Percentiles rank a stretch among this genome's conserved stretches.
Evolutionary conservation across 2,329 filamentous ascomycete genomes (phyloP).

Genomic region (Paracoccidioides brasiliensis): DNA sequence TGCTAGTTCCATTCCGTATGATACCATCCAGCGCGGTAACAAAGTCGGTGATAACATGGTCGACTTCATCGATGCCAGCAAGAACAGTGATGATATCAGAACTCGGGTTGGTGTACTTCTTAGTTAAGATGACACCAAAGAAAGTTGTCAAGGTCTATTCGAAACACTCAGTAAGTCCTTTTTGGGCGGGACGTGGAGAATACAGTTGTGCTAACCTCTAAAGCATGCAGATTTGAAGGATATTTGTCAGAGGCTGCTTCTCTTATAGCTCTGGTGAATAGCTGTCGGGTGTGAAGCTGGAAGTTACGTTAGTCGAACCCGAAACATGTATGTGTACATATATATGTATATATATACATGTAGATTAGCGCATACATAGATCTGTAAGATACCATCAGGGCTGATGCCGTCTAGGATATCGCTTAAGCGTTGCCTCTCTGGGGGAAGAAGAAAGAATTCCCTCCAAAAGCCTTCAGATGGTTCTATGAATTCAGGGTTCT

Average conservation of each 20-base stretch:
- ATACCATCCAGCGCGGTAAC: conserved; percentile 69
- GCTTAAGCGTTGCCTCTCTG: conserved; percentile 57
- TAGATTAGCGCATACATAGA: conserved; percentile 42
- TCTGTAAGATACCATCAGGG: conserved; percentile 60
- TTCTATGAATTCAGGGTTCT: conserved; percentile 54
- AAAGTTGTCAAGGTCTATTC: conserved; percentile 76
- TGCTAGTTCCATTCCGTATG: conserved; percentile 59
- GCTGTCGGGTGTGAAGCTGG: conserved; percentile 55
- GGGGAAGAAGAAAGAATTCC: conserved; percentile 84
- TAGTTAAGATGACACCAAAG: conserved; percentile 65
- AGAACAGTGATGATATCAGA: conserved; percentile 87
- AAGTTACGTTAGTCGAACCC: background rate
- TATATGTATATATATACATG: background rate
- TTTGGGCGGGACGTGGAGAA: background rate
- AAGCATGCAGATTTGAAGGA: conserved; percentile 60
- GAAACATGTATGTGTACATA: background rate
- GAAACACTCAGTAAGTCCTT: conserved; percentile 24
- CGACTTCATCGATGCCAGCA: conserved; percentile 77
- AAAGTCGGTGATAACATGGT: conserved; percentile 77
- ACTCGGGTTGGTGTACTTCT: conserved; percentile 88
- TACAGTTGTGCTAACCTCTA: conserved; percentile 50
- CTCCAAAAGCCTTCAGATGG: conserved; percentile 87
- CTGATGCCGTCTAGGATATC: conserved; percentile 55
- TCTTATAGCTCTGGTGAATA: conserved; percentile 61
- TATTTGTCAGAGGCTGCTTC: conserved; percentile 50